Conservation (phyloP, 345 rosid species). For the Lepidium aucheri region DNA sequence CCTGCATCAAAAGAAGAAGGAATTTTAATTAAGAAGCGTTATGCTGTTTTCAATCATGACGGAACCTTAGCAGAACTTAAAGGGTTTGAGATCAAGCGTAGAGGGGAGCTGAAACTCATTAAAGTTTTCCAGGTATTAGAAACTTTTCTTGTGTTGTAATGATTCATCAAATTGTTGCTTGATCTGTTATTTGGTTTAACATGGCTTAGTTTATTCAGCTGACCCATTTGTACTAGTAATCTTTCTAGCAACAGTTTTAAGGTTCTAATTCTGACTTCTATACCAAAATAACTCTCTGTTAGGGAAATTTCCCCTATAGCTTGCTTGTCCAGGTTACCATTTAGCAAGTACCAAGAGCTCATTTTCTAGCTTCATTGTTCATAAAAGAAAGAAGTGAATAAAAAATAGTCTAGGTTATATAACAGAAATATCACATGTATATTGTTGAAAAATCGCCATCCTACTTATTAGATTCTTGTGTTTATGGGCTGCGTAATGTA, state of each 20-base stretch:
- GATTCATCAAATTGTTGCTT: constrained; percentile 8
- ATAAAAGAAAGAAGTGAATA: not conserved
- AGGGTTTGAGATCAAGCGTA: constrained; percentile 98
- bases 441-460: not conserved
- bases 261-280: not conserved
- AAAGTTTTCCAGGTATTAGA: constrained; percentile 86
- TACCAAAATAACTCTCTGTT: not conserved
- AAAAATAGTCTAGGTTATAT: not conserved
- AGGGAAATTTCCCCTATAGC: not conserved
- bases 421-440: not conserved
- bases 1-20: constrained; percentile 99
- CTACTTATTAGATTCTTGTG: not conserved
- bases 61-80: constrained; percentile 98
- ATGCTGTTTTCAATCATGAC: constrained; percentile 97
- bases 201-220: not conserved
- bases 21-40: constrained; percentile 86
- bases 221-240: not conserved
- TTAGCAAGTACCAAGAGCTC: not conserved
- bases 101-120: constrained; percentile 98
- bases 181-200: not conserved
- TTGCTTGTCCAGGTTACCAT: constrained; percentile 1
- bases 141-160: constrained; percentile 9
- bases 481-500: not conserved
- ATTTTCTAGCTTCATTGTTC: not conserved
- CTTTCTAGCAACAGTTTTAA: constrained; percentile 2